Evolutionary conservation across 2,329 filamentous ascomycete genomes (phyloP).

Genomic region (Ophiostoma tasmaniense): DNA sequence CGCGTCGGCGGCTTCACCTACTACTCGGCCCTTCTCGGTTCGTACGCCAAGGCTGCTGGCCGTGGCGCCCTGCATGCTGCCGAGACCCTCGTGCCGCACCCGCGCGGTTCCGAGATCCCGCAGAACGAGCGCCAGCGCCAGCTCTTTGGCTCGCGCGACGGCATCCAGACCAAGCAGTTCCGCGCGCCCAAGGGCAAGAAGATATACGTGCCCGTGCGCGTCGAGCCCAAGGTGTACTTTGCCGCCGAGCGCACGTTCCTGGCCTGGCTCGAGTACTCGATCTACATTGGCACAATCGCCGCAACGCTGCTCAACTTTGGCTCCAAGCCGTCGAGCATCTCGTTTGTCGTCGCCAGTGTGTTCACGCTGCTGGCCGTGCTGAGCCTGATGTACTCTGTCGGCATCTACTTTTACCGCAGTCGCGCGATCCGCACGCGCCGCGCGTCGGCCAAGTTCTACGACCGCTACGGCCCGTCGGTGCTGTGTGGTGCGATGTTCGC

Average conservation of each 20-base stretch:
- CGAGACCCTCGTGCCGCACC: conserved; percentile 45
- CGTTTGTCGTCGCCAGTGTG: conserved; percentile 61
- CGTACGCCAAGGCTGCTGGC: conserved; percentile 35
- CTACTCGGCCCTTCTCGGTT: conserved; percentile 49
- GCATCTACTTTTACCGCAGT: conserved; percentile 81
- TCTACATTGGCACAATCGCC: conserved; percentile 84
- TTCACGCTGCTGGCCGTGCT: conserved; percentile 77
- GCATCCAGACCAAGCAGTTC: conserved; percentile 53
- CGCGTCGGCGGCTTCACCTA: conserved; percentile 71
- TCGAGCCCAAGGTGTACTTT: conserved; percentile 97
- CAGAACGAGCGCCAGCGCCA: conserved; percentile 45
- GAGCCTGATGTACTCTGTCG: conserved; percentile 73
- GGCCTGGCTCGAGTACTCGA: conserved; percentile 93
- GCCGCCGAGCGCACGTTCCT: conserved; percentile 93
- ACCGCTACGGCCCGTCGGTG: conserved; percentile 72
- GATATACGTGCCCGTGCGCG: conserved; percentile 90
- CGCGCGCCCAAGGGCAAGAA: conserved; percentile 75
- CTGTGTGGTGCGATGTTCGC: conserved; percentile 66
- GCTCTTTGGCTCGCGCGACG: conserved; percentile 43
- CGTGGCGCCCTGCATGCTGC: conserved; percentile 37
- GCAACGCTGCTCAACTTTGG: conserved; percentile 79
- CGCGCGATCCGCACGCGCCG: conserved; percentile 72
- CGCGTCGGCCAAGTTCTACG: conserved; percentile 77
- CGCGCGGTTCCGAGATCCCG: conserved; percentile 48
- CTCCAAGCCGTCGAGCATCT: conserved; percentile 43